These are phyloP conservation scores for Plasmodium cynomolgi DNA, from an alignment of 169 alveolate genomes.

Conservation along the genomic window DNA sequence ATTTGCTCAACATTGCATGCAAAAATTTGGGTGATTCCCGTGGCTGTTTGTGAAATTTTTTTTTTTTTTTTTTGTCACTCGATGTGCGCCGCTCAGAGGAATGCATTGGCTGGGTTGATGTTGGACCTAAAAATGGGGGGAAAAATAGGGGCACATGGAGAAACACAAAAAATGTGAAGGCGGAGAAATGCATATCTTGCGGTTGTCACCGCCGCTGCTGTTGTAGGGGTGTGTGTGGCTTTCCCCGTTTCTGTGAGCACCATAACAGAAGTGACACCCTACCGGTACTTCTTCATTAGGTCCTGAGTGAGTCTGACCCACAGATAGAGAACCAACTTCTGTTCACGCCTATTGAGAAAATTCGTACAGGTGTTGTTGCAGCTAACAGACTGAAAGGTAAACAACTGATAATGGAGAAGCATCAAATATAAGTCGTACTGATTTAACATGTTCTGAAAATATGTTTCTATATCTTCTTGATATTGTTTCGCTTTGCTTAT, in stretches of 20 bases:
- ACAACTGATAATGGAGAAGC: constrained; percentile 54
- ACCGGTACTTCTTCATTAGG: constrained; percentile 25
- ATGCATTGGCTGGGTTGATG: neutral
- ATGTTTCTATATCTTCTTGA: constrained; percentile 10
- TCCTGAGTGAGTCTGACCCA: constrained; percentile 24
- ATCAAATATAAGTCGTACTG: constrained; percentile 47
- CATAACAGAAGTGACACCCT: neutral
- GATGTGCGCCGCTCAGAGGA: neutral
- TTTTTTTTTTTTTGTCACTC: neutral
- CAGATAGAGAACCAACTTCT: constrained; percentile 16
- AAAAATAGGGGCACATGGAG: neutral
- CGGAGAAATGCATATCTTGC: neutral
- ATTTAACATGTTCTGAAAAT: constrained; percentile 15
- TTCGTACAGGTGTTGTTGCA: neutral
- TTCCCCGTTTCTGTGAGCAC: neutral
- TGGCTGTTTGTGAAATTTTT: neutral
- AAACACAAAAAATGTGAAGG: neutral
- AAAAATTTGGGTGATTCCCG: neutral
- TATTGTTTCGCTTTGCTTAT: constrained; percentile 18
- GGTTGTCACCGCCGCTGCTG: neutral
- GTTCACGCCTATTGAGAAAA: constrained; percentile 15
- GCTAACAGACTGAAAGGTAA: constrained; percentile 36
- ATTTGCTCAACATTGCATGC: neutral
- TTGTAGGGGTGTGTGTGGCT: neutral
- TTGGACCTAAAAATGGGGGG: neutral